Base-by-base conservation (phyloP, 2,329 filamentous ascomycete species). In the Fusarium neocosmosporiellum region DNA sequence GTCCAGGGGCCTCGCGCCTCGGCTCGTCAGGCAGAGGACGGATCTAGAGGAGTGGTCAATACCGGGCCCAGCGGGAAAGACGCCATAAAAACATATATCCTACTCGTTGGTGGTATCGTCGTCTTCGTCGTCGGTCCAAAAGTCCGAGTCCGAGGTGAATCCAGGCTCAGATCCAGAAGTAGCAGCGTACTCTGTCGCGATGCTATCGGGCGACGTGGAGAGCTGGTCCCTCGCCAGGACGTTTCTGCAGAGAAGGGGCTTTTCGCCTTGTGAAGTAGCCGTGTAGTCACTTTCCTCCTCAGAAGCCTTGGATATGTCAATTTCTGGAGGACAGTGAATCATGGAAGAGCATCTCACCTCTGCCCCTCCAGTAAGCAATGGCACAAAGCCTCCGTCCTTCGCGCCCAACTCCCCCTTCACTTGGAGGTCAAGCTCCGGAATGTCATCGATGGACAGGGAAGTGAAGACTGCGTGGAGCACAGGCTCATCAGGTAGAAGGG, bases 61-160 rank as follows among this genome's bases (percentile, higher is more conserved):
- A 63, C 22, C 46, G 24, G 14, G 29, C 36, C 34, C 10, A 11
- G 16, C 18, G 27, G n/a, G 14, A 16, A 58, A 34, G 14, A 50
- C 14, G 33, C 14, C 11, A 13, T 43, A 24, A 20, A 29, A 29
- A 14, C 16, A n/a, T 20, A 11, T n/a, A 29, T 20, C 68, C 7
- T 75, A 78, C 76, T 75, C 71, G n/a, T 75, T 59, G 18, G 64
- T 69, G 29, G 67, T 68, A 29, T 75, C 66, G 20, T 76, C 72
- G 20, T 76, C 69, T 20, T 77, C 75, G 22, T 77, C 65, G 10
- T 75, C 74, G 8, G 64, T 69, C 48, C 65, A 68, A n/a, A 59
- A 65, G 10, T 77, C 75, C 7, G 67, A 67, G 55, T 76, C 73
- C 2, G 72, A 77, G 5, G 65, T 43, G 8, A 69, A 75, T 13